Conservation (phyloP, 148 eudicot species). For the Chenopodium suecicum region DNA sequence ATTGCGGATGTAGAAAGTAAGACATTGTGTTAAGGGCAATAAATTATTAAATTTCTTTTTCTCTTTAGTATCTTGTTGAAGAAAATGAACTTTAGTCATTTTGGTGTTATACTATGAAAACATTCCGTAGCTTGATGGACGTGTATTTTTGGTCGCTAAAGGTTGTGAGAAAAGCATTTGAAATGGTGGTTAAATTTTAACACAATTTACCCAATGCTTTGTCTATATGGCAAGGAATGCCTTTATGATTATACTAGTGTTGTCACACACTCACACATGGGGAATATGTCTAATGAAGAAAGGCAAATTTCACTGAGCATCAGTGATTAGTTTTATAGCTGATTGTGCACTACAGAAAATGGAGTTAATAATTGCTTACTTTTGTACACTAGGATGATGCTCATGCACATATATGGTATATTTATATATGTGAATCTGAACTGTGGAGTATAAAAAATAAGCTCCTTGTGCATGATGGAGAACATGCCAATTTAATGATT, state of each 20-base stretch:
- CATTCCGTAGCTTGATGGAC: no score
- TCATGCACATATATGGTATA: background rate
- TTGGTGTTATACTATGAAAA: background rate
- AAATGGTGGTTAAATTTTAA: background rate
- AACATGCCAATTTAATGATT: background rate
- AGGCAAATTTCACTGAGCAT: background rate
- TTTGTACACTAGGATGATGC: background rate
- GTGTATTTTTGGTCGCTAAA: no score
- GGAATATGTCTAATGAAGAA: background rate
- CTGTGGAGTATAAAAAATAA: no score
- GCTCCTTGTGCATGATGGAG: background rate
- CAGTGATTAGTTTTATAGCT: background rate
- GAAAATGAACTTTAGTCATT: no score
- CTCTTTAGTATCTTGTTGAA: background rate
- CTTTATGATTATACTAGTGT: no score
- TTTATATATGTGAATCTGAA: background rate
- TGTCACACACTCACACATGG: background rate
- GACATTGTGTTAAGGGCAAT: background rate
- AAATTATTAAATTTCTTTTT: background rate
- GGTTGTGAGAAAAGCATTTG: no score
- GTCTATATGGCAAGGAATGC: no score
- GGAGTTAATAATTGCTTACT: background rate
- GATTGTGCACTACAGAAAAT: background rate
- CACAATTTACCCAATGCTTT: background rate
- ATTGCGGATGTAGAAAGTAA: background rate